These are phyloP conservation scores for Madurella fahalii DNA, from an alignment of 2,329 filamentous ascomycete genomes.

Conservation along the genomic window DNA sequence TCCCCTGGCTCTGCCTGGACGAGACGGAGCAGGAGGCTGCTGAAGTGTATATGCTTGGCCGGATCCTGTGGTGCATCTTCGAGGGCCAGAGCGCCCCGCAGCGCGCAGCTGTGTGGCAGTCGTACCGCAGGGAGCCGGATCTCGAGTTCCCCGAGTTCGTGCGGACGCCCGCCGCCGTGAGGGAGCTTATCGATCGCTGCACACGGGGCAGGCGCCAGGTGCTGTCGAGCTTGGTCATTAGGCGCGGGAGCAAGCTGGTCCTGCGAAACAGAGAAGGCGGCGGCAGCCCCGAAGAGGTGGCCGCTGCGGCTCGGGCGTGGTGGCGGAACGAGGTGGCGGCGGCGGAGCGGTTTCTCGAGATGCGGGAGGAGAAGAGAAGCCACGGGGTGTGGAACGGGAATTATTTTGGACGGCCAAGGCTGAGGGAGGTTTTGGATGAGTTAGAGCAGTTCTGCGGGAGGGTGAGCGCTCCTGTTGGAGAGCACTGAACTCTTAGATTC, in stretches of 20 bases:
- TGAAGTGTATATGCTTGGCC: conserved; percentile 60
- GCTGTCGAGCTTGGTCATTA: conserved; percentile 43
- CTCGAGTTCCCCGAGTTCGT: conserved; percentile 53
- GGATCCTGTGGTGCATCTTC: conserved; percentile 60
- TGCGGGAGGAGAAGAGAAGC: conserved; percentile 36
- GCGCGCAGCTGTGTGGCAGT: conserved; percentile 54
- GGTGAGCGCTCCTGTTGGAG: not conserved
- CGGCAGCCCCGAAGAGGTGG: conserved; percentile 30
- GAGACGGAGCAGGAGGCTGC: conserved; percentile 51
- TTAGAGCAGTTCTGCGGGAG: not conserved
- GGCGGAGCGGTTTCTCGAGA: conserved; percentile 45
- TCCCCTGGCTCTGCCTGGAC: conserved; percentile 53
- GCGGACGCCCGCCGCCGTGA: conserved; percentile 43
- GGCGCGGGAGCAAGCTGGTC: conserved; percentile 44
- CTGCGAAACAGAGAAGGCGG: conserved; percentile 38
- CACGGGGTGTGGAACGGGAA: conserved; percentile 48
- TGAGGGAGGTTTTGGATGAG: conserved; percentile 39
- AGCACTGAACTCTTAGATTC: not conserved
- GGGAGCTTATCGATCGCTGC: conserved; percentile 48
- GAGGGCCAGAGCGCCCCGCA: conserved; percentile 57
- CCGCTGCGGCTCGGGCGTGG: conserved; percentile 38
- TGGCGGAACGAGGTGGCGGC: conserved; percentile 46
- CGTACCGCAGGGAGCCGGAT: conserved; percentile 53
- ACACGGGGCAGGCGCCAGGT: conserved; percentile 45
- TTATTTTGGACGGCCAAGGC: conserved; percentile 44